phyloP scores from a whole-genome alignment of 2,329 filamentous ascomycete species.

The Stylonectria norvegica region DNA sequence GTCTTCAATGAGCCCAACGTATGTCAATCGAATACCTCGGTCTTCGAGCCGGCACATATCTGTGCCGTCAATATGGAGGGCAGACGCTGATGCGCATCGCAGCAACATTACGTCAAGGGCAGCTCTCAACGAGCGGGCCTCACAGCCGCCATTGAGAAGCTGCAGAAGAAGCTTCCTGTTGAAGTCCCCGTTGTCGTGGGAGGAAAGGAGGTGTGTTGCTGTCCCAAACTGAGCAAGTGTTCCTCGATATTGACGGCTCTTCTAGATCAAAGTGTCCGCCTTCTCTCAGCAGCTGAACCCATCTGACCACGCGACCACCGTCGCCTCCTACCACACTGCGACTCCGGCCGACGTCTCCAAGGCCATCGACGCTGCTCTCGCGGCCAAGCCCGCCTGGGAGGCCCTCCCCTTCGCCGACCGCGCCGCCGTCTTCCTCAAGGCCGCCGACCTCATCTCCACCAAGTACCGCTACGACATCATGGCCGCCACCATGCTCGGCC shows the following conservation, averaged over 20 bases:
- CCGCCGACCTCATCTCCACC: constrained; percentile 80
- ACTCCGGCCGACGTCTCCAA: constrained; percentile 69
- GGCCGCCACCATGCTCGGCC: constrained; percentile 91
- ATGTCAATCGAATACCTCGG: constrained; percentile 37
- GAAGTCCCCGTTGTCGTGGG: constrained; percentile 80
- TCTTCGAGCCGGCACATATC: too few relatives aligned
- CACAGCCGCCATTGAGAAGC: constrained; percentile 65
- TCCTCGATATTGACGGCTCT: background rate
- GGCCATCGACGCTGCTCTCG: constrained; percentile 80
- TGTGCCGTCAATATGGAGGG: background rate
- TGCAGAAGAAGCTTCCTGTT: constrained; percentile 67
- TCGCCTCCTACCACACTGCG: constrained; percentile 85
- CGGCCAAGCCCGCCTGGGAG: constrained; percentile 85
- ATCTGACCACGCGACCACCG: constrained; percentile 68
- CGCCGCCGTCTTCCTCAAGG: constrained; percentile 92
- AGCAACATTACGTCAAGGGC: constrained; percentile 88
- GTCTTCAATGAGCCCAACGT: constrained; percentile 96
- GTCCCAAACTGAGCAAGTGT: background rate
- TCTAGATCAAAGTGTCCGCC: constrained; percentile 62
- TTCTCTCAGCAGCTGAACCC: constrained; percentile 76
- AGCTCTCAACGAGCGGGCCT: constrained; percentile 76
- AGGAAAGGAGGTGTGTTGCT: constrained; percentile 66
- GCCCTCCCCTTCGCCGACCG: constrained; percentile 83
- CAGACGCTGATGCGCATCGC: constrained; percentile 9
- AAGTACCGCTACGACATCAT: constrained; percentile 98